Base-by-base conservation (phyloP, 164 flowering plant species). In the Cinnamomum chago region DNA sequence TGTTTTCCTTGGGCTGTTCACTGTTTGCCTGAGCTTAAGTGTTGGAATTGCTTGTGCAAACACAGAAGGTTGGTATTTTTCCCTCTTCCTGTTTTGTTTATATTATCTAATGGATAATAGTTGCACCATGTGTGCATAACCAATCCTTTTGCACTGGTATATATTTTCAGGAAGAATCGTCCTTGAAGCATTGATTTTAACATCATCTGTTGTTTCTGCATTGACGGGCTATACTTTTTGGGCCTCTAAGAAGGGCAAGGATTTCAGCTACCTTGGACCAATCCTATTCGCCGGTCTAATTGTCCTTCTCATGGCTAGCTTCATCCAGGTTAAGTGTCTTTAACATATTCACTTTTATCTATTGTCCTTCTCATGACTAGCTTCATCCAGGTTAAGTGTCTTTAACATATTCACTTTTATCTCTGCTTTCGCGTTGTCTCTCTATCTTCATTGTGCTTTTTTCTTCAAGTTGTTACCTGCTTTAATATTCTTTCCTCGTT, bases 191-290 rank as follows among this genome's bases (percentile, higher is more conserved):
- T 79, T 92, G 51, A 84, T 95, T 75, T 79, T 95, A 75, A 95
- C 99, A 35, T 88, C 96, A 67, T 89, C 95, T 28, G 96, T 95
- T 70, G 97, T 95, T 73, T 81, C 78, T 67, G 80, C 94, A 73
- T 82, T 95, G 68, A 95, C 99, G 72, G 99, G 84, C 0, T 95
- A 95, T 80, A 90, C 97, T 50, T 95, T 95, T 94, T 95, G 98
- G 99, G 99, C 99, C 70, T 76, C 96, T 23, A 93, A 88, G 93
- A 95, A 90, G 85, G 99, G 99, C 82, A 90, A 93, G 84, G 99
- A 95, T 83, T 95, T 95, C 88, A 90, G 91, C 82, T 95, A 76
- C 72, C 90, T 95, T 25, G 99, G 98, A 80, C 99, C 99, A 68
- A 82, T 95, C 74, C 76, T 95, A 70, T 95, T 93, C 83, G 82